Evolutionary conservation across 148 eudicot genomes (phyloP), one percentile per base, ranked within the genome.

Genomic region (Amaranthus cruentus): DNA sequence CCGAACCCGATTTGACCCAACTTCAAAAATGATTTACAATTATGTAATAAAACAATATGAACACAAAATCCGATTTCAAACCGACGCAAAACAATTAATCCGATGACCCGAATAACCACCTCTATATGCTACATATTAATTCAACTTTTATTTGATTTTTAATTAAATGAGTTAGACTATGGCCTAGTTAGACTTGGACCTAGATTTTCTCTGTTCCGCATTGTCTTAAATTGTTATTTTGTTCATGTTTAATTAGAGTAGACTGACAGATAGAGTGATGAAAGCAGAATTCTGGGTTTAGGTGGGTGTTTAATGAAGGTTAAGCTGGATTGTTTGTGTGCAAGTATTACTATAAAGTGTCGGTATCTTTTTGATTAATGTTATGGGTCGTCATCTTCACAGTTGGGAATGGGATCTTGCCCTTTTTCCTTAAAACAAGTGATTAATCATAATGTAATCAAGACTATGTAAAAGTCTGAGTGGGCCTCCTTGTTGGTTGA

Each of bases 401-500:
- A 71, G 76, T 71, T 75, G 79, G 55, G 72, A 18, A 13, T 13
- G 38, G 4, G 56, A 50, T 15, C 3, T 48, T 62, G 66, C 54
- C 76, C 38, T 13, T 71, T 75, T 62, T 72, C 38, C 13, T 7
- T 48, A 48, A 64, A 64, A 6, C 38, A 66, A 42, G 54, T 21
- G 68, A 67, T 78, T 52, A 73, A 68, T 66, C 48, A 77, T 79
- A 65, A 70, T 74, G 62, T 64, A 63, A 71, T 79, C 47, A 79
- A 49, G 6, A 58, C 49, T 71, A 56, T 59, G 59, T 21, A 71
- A 80, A 28, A 66, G 73, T 62, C 5, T 51, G 52, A 7, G 78
- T 69, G 74, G 91, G 79, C 69, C 47, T 66, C 73, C 73, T 55
- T 59, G 78, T 82, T 85, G 81, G 85, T 87, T 80, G 85, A 83